phyloP scores from a whole-genome alignment of 2,329 filamentous ascomycete species.

The Fusarium sp. region DNA sequence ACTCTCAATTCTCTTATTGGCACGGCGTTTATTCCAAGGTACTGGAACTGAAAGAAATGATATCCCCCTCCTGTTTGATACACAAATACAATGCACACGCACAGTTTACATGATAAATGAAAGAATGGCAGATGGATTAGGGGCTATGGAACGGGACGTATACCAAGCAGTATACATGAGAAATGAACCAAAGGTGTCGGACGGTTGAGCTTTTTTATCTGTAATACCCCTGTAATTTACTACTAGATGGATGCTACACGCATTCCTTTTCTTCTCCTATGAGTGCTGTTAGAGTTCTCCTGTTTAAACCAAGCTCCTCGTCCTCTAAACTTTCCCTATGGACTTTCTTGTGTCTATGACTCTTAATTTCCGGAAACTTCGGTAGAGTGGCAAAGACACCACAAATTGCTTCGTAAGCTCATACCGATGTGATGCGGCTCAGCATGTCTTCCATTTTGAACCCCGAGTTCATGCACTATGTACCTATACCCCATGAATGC shows the following conservation, averaged over 20 bases:
- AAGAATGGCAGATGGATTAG: constrained; percentile 11
- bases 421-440: not conserved
- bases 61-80: constrained; percentile 42
- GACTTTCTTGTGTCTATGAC: not conserved
- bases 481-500: constrained; percentile 27
- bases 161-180: constrained; percentile 24
- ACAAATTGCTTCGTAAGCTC: constrained; percentile 26
- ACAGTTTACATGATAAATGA: constrained; percentile 22
- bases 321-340: not conserved
- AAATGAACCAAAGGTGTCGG: constrained; percentile 18
- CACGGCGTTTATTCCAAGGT: constrained; percentile 41
- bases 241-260: constrained; percentile 28
- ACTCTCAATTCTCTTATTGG: constrained; percentile 8
- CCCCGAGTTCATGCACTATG: constrained; percentile 3
- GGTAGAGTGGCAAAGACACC: constrained; percentile 25
- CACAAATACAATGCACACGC: constrained; percentile 24
- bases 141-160: constrained; percentile 13
- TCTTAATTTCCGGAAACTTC: constrained; percentile 21
- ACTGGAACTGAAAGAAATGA: constrained; percentile 44
- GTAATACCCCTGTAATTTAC: constrained; percentile 40
- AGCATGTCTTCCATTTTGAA: constrained; percentile 5
- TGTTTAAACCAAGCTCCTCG: not conserved
- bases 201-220: constrained; percentile 13
- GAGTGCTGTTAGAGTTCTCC: not conserved
- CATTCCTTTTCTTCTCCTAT: constrained; percentile 4